Conservation (phyloP, 257 asterid genomes). For the Penstemon davidsonii region DNA sequence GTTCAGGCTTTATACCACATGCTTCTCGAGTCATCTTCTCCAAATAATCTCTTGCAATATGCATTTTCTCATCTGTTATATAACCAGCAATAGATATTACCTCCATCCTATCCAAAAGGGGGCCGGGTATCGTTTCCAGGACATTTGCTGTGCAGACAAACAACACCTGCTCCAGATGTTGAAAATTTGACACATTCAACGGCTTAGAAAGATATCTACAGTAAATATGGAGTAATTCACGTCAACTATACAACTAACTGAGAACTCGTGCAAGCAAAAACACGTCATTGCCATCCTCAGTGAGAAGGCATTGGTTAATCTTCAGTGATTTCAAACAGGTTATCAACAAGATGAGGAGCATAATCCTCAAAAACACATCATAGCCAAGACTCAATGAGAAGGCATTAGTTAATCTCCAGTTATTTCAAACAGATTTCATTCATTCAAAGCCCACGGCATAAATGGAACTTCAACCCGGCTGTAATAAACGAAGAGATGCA, state of each 20-base stretch:
- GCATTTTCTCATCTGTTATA: conserved; percentile 96
- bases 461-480: neutral
- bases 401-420: too few relatives aligned
- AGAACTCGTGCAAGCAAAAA: neutral
- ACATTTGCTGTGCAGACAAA: conserved; percentile 98
- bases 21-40: conserved; percentile 91
- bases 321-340: neutral
- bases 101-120: conserved; percentile 98
- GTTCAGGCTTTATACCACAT: conserved; percentile 95
- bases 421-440: too few relatives aligned
- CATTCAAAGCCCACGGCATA: neutral
- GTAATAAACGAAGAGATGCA: neutral
- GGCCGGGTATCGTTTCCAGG: conserved; percentile 82
- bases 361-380: neutral
- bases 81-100: conserved; percentile 95
- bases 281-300: neutral
- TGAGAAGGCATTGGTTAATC: neutral
- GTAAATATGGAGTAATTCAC: neutral
- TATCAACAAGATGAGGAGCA: neutral
- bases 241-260: neutral
- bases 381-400: too few relatives aligned
- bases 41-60: conserved; percentile 93
- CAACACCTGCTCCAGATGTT: conserved; percentile 63
- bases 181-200: conserved; percentile 2
- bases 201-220: conserved; percentile 11